Conservation (phyloP, 2,329 filamentous ascomycete genomes). For the Fusarium citri region DNA sequence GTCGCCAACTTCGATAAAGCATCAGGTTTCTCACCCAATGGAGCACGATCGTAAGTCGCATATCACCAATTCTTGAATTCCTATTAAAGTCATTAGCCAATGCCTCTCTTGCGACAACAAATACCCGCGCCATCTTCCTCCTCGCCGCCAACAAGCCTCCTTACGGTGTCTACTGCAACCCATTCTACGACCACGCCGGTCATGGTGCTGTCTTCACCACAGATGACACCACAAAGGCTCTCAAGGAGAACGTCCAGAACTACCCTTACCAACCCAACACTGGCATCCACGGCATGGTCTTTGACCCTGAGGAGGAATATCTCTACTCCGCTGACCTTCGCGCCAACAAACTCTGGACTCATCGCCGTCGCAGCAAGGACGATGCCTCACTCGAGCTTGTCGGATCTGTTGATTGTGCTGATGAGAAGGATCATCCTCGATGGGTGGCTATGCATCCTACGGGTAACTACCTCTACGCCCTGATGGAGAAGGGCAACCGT, state of each 20-base stretch:
- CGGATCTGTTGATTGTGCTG: slow-evolving; percentile 78
- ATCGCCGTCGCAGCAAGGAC: slow-evolving; percentile 70
- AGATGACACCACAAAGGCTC: slow-evolving; percentile 62
- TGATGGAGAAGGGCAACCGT: slow-evolving; percentile 92
- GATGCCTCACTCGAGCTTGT: slow-evolving; percentile 68
- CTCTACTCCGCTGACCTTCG: slow-evolving; percentile 83
- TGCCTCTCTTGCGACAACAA: slow-evolving; percentile 76
- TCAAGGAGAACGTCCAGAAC: slow-evolving; percentile 75
- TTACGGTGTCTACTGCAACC: slow-evolving; percentile 87
- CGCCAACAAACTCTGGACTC: slow-evolving; percentile 86
- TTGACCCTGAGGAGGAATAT: slow-evolving; percentile 78
- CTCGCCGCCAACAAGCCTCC: slow-evolving; percentile 82
- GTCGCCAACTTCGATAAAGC: slow-evolving; percentile 79
- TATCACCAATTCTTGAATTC: not conserved
- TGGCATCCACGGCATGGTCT: slow-evolving; percentile 85
- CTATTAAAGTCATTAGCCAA: slow-evolving; percentile 60
- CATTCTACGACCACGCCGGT: slow-evolving; percentile 88
- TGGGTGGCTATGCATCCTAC: slow-evolving; percentile 88
- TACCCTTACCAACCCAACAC: slow-evolving; percentile 77
- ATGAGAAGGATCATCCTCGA: slow-evolving; percentile 79
- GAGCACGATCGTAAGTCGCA: slow-evolving; percentile 75
- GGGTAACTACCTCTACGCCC: slow-evolving; percentile 82
- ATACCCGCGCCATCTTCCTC: slow-evolving; percentile 90
- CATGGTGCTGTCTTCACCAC: slow-evolving; percentile 82
- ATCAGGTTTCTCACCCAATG: slow-evolving; percentile 80